These are phyloP conservation scores for Pleurozium schreberi DNA, from an alignment of 225 moss, liverwort and hornwort genomes.

Conservation along the genomic window DNA sequence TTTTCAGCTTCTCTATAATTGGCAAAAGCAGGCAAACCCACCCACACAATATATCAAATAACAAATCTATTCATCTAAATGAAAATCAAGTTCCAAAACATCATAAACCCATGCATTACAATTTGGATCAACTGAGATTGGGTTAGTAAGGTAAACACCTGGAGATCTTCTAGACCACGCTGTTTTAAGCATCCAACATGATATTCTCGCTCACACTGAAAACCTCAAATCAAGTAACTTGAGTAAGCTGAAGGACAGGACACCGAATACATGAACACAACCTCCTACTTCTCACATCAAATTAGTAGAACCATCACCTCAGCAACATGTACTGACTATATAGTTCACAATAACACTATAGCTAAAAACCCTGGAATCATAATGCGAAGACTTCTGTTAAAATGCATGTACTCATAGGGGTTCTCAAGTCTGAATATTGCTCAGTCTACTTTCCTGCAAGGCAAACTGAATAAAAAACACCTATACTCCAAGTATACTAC, in stretches of 20 bases:
- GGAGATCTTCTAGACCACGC: constrained; percentile 74
- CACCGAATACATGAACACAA: not conserved
- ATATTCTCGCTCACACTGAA: constrained; percentile 88
- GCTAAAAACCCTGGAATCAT: not conserved
- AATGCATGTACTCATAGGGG: not conserved
- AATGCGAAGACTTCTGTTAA: not conserved
- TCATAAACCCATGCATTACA: not conserved
- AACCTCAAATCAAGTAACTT: not conserved
- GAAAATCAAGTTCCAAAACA: not conserved
- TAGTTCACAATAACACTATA: not conserved
- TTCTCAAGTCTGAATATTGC: no score
- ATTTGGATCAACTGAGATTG: not conserved
- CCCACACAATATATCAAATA: not conserved
- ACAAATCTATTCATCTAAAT: not conserved
- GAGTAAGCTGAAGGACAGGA: not conserved
- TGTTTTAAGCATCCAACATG: constrained; percentile 91
- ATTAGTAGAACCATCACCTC: not conserved
- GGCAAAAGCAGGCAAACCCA: not conserved
- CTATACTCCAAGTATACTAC: not conserved
- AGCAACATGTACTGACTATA: not conserved
- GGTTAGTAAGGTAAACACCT: constrained; percentile 24
- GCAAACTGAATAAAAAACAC: not conserved
- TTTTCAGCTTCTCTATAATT: not conserved
- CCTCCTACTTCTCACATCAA: constrained; percentile 32
- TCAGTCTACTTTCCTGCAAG: not conserved